These are phyloP conservation scores for Penicillium crustosum DNA, from an alignment of 2,329 filamentous ascomycete species.

Conservation along the genomic window DNA sequence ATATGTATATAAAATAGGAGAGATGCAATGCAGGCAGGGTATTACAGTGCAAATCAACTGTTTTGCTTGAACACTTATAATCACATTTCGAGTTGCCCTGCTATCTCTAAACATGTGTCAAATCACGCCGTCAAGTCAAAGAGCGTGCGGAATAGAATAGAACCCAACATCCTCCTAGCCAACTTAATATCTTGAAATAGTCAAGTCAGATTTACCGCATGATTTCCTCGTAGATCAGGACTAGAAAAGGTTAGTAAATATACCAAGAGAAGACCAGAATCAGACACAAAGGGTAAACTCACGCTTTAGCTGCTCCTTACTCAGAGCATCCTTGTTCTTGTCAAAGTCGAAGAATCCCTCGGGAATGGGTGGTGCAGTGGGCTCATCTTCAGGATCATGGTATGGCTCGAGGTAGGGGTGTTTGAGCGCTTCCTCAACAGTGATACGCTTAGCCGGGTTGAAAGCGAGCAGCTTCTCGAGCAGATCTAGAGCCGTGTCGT, in stretches of 20 bases:
- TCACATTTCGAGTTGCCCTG: conserved; percentile 12
- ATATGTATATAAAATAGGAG: not conserved
- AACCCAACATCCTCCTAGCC: not conserved
- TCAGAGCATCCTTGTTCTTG: conserved; percentile 98
- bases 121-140: conserved; percentile 9
- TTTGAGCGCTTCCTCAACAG: conserved; percentile 93
- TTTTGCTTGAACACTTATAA: conserved; percentile 4
- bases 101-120: conserved; percentile 15
- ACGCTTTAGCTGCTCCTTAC: conserved; percentile 97
- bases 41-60: not conserved
- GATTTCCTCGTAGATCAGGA: conserved; percentile 95
- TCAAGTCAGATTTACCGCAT: conserved; percentile 58
- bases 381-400: conserved; percentile 97
- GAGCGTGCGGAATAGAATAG: conserved; percentile 18
- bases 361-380: conserved; percentile 91
- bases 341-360: conserved; percentile 99
- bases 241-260: conserved; percentile 39
- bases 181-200: not conserved
- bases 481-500: conserved; percentile 89
- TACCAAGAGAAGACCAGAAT: not conserved
- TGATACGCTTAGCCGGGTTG: conserved; percentile 98
- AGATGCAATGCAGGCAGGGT: not conserved
- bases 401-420: conserved; percentile 98
- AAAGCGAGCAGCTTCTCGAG: conserved; percentile 95
- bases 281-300: conserved; percentile 19